A percentile compares a stretch with the other conserved stretches of the same genome.
These are phyloP conservation scores for Lipomyces oligophaga DNA, from an alignment of 805 yeast genomes.

Conservation along the genomic window DNA sequence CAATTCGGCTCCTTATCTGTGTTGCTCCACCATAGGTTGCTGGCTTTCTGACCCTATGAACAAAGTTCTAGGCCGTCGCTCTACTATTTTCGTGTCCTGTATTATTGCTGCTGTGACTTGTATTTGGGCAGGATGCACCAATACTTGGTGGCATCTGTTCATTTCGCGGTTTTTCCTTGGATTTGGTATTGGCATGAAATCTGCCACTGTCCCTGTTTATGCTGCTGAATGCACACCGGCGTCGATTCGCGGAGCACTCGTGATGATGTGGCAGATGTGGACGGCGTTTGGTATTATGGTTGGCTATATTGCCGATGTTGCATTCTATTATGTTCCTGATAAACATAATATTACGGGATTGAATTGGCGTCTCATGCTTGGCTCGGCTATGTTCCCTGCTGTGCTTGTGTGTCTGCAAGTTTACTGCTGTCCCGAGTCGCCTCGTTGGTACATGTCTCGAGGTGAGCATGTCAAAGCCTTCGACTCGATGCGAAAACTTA, in stretches of 20 bases:
- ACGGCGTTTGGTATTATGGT: conserved; percentile 72
- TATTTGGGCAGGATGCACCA: conserved; percentile 60
- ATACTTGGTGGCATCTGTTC: conserved; percentile 58
- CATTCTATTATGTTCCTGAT: conserved; percentile 48
- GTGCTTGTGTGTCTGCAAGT: conserved; percentile 50
- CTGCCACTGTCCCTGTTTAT: conserved; percentile 65
- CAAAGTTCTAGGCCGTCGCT: conserved; percentile 53
- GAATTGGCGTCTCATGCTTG: conserved; percentile 64
- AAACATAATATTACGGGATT: conserved; percentile 27
- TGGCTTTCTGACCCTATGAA: conserved; percentile 55
- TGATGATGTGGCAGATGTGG: conserved; percentile 71
- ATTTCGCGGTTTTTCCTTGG: conserved; percentile 59
- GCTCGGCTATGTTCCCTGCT: conserved; percentile 59
- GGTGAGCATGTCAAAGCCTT: conserved; percentile 49
- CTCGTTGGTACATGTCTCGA: conserved; percentile 62
- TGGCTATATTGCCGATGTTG: conserved; percentile 58
- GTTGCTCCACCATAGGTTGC: conserved; percentile 54
- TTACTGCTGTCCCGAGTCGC: conserved; percentile 62
- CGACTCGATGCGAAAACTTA: conserved; percentile 46
- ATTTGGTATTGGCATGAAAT: conserved; percentile 62
- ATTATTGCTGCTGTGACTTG: conserved; percentile 56
- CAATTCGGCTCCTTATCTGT: conserved; percentile 62
- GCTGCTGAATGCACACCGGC: conserved; percentile 62
- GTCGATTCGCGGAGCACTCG: conserved; percentile 57
- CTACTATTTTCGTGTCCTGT: conserved; percentile 57